Conservation (phyloP, 176 grass and related monocot species). For the Zoysia pacifica region DNA sequence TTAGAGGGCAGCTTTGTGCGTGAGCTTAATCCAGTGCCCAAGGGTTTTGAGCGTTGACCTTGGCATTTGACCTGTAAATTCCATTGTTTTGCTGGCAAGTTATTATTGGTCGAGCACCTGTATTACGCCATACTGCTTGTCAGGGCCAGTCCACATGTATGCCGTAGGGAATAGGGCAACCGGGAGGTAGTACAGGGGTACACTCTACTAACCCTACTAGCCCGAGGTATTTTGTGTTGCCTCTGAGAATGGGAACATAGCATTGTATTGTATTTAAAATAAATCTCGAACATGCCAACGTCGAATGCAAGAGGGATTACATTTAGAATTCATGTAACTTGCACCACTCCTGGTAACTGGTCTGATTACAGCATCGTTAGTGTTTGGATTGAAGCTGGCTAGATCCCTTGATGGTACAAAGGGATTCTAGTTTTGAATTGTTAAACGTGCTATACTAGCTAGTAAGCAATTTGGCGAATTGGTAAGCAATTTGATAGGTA, state of each 20-base stretch:
- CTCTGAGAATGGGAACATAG: background rate
- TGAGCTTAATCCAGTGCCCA: conserved; percentile 1
- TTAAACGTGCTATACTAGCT: too few species aligned
- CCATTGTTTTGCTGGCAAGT: background rate
- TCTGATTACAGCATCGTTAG: background rate
- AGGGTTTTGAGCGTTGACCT: background rate
- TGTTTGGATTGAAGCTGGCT: background rate
- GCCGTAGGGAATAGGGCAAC: background rate
- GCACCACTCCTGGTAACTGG: too few species aligned
- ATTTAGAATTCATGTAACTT: background rate
- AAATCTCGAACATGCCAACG: background rate
- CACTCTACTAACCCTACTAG: conserved; percentile 22
- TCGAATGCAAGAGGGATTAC: background rate
- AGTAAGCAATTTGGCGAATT: too few species aligned
- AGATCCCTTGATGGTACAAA: too few species aligned
- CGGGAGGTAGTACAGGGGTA: background rate
- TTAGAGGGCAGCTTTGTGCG: conserved; percentile 1
- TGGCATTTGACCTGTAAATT: conserved; percentile 42
- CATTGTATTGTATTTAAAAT: background rate
- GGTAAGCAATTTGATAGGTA: too few species aligned
- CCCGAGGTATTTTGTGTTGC: background rate
- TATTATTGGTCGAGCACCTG: background rate
- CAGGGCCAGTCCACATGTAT: background rate
- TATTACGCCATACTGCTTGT: background rate
- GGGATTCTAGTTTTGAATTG: too few species aligned